These are phyloP conservation scores for Russula dissimulans DNA, from an alignment of 768 basidiomycete species.

Conservation along the genomic window DNA sequence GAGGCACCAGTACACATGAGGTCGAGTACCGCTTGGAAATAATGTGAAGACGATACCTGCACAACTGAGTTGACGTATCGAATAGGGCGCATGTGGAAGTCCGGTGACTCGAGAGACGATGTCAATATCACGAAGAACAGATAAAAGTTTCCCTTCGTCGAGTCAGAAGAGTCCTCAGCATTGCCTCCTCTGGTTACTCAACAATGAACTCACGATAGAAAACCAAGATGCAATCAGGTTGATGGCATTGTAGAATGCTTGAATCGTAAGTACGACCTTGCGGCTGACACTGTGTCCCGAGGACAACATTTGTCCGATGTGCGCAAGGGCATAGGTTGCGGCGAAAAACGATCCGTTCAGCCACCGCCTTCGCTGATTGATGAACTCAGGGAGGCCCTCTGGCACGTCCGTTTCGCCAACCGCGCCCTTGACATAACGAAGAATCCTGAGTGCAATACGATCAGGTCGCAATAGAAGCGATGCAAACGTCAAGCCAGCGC, in stretches of 20 bases:
- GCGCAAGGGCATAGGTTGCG: slow-evolving; percentile 86
- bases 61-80: slow-evolving; percentile 64
- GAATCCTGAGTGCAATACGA: slow-evolving; percentile 48
- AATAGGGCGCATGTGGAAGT: slow-evolving; percentile 55
- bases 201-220: slow-evolving; percentile 51
- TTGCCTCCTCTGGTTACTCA: background rate
- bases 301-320: slow-evolving; percentile 67
- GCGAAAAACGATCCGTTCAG: slow-evolving; percentile 93
- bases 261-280: slow-evolving; percentile 64
- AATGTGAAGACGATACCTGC: slow-evolving; percentile 40
- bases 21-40: background rate
- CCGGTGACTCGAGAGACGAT: slow-evolving; percentile 70
- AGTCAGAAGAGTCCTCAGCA: background rate
- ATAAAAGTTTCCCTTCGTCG: slow-evolving; percentile 79
- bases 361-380: slow-evolving; percentile 84
- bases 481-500: slow-evolving; percentile 21
- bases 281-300: slow-evolving; percentile 75
- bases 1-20: background rate
- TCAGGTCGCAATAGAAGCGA: slow-evolving; percentile 19
- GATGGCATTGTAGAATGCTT: slow-evolving; percentile 81
- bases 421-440: slow-evolving; percentile 93
- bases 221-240: slow-evolving; percentile 93
- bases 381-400: slow-evolving; percentile 87
- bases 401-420: slow-evolving; percentile 93
- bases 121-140: slow-evolving; percentile 92